Base-by-base conservation (phyloP, 2,329 filamentous ascomycete genomes). In the Trichoderma sp. region DNA sequence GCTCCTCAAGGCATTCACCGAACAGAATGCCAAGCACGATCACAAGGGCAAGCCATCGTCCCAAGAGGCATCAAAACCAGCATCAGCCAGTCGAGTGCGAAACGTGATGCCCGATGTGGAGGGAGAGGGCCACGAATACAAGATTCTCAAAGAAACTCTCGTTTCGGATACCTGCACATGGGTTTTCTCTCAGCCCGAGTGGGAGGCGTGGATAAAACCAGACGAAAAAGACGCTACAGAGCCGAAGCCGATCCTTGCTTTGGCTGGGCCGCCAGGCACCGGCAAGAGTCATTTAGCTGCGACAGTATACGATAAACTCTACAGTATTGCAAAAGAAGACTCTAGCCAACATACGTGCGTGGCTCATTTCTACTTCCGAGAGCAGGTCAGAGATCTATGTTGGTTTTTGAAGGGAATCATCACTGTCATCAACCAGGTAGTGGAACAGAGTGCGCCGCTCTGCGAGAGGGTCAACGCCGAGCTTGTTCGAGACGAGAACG, bases 341-440 rank as follows among this genome's bases (percentile, higher is more conserved):
- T 29, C 73, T 2, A 43, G 68, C 0, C 66, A 70, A 0, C 69
- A 69, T 31, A 74, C 74, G 0, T 75, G 74, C 21, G 74, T 76
- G 1, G 72, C 76, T 0, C 77, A 80, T 52, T 82, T 80, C 65
- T 81, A 79, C 60, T 81, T 81, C 66, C 77, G 78, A 1, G 79
- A 80, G 52, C 79, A 80, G 19, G 70, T 75, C 5, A 65, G 73
- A 3, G 75, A 74, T 33, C 64, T 76, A 5, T 72, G 71, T 0
- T 70, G 68, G 0, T 71, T 78, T 1, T 14, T 74, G 3, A 74
- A 72, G 19, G 77, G 74, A 1, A 35, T 81, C 1, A 70, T 75
- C 4, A 77, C 73, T 0, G 65, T 76, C 13, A 72, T 77, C 3
- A 73, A 77, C 4, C 79, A 79, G 7, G 72, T 80, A 2, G 77